Evolutionary conservation across 805 yeast species (phyloP), one percentile per base, ranked within the genome.

Genomic region (Zygosaccharomyces rouxii): DNA sequence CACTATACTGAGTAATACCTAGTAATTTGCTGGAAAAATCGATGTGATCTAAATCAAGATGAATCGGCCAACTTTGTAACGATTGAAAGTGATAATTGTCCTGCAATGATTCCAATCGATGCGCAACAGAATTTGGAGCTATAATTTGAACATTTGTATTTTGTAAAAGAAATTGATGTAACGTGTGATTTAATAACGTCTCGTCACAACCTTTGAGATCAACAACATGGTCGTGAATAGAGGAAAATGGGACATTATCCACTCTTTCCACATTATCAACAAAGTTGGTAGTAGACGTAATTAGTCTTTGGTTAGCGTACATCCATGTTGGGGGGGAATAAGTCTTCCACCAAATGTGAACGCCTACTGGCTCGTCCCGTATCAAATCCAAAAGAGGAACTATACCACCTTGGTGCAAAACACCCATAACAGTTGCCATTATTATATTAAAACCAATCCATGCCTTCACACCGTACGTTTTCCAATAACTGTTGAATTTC

Each of bases 281-380:
- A 11, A 57, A 42, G 13, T 49, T 55, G 1, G 61, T 53, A 5
- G 65, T 59, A 7, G 63, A 56, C n/a, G 44, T 55, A 9, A 46
- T 50, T 22, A 69, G 44, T 11, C 57, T 51, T 0, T 48, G 4
- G 38, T 62, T 60, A 22, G 64, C 62, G 42, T 84, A 69, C 48
- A 92, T 64, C 96, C 96, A 94, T 4, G 88, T 77, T 3, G 99
- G 98, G 0, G 98, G 97, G 3, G 88, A 78, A 58, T 92, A 94
- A 0, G 97, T 89, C 64, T 89, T 81, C 98, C 98, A 92, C 89
- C 95, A 92, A 4, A 92, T 60, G 30, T 79, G 76, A 0, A 79
- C 69, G 0, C 74, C 67, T 3, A 64, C 46, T 4, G 29, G 14
- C 10, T 42, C 42, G n/a, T 14, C 21, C 9, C 35, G 38, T 14